A percentile compares a stretch with the other conserved stretches of the same genome.
Evolutionary conservation across 768 basidiomycete species (phyloP).

Genomic region (Peribolospora baueri): DNA sequence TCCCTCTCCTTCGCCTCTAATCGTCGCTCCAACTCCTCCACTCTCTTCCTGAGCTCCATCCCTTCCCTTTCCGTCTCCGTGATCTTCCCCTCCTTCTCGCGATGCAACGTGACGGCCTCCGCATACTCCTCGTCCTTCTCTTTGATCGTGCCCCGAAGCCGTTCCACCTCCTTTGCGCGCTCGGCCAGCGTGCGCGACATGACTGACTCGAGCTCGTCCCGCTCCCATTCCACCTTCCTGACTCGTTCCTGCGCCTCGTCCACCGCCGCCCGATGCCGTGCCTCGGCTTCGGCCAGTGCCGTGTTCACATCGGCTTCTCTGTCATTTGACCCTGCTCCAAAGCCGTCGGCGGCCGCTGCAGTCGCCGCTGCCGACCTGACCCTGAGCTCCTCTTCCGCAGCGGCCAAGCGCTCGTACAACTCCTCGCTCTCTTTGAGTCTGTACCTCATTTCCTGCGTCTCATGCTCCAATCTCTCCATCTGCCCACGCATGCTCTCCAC

Average conservation of each 20-base stretch:
- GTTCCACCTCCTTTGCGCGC: slow-evolving; percentile 52
- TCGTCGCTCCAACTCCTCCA: slow-evolving; percentile 14
- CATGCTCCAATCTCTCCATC: slow-evolving; percentile 46
- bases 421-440: slow-evolving; percentile 62
- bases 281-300: too few relatives aligned
- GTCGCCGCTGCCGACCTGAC: slow-evolving; percentile 29
- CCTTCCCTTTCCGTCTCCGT: slow-evolving; percentile 28
- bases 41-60: slow-evolving; percentile 17
- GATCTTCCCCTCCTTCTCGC: slow-evolving; percentile 33
- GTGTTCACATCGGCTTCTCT: too few relatives aligned
- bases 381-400: slow-evolving; percentile 33
- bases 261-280: too few relatives aligned
- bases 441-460: slow-evolving; percentile 62
- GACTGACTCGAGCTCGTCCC: slow-evolving; percentile 62
- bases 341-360: slow-evolving; percentile 31
- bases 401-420: slow-evolving; percentile 24
- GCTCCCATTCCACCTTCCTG: slow-evolving; percentile 45
- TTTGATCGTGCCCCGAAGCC: slow-evolving; percentile 36
- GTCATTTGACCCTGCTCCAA: slow-evolving; percentile 6
- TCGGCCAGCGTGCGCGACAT: slow-evolving; percentile 67
- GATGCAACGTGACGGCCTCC: slow-evolving; percentile 25
- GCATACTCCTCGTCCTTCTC: slow-evolving; percentile 37
- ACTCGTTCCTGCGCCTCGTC: slow-evolving; percentile 45
- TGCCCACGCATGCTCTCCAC: slow-evolving; percentile 57
- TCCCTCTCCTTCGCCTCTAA: slow-evolving; percentile 27